These are phyloP conservation scores for Colletotrichum sublineola DNA, from an alignment of 2,329 filamentous ascomycete genomes.

Conservation along the genomic window DNA sequence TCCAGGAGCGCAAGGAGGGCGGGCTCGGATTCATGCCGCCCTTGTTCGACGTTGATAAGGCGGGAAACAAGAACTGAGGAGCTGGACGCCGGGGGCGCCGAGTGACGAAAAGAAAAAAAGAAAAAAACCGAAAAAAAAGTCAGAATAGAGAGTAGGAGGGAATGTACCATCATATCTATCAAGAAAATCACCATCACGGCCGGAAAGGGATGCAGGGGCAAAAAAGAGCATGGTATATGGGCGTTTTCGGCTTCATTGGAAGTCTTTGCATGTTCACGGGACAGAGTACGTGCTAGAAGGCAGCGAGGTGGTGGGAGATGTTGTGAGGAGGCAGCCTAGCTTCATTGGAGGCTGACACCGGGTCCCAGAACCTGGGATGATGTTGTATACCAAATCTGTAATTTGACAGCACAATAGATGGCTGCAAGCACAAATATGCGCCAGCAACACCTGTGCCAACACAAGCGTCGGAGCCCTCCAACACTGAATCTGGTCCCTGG, in stretches of 20 bases:
- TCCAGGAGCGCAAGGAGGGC: constrained; percentile 52
- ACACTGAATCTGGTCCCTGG: too few species aligned
- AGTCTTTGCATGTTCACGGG: neutral
- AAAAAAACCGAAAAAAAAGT: neutral
- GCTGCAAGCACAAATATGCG: neutral
- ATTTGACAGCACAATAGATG: constrained; percentile 13
- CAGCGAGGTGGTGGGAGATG: neutral
- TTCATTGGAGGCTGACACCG: constrained; percentile 1
- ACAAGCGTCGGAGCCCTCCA: too few species aligned
- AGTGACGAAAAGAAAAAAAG: too few species aligned
- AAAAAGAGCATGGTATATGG: neutral
- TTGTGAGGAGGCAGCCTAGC: neutral
- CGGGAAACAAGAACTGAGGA: constrained; percentile 27
- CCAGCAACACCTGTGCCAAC: neutral
- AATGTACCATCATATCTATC: constrained; percentile 12
- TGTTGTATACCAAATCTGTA: constrained; percentile 18
- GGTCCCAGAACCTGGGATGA: neutral
- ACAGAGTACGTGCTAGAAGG: neutral
- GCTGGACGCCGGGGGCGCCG: neutral
- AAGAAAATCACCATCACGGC: neutral
- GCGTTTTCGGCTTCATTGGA: constrained; percentile 1
- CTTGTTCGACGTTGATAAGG: constrained; percentile 48
- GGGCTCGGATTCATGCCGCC: constrained; percentile 70
- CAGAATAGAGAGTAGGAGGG: neutral
- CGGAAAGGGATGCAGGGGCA: neutral